Base-by-base conservation (phyloP, 2,329 filamentous ascomycete species). In the Ascomycota sp. region DNA sequence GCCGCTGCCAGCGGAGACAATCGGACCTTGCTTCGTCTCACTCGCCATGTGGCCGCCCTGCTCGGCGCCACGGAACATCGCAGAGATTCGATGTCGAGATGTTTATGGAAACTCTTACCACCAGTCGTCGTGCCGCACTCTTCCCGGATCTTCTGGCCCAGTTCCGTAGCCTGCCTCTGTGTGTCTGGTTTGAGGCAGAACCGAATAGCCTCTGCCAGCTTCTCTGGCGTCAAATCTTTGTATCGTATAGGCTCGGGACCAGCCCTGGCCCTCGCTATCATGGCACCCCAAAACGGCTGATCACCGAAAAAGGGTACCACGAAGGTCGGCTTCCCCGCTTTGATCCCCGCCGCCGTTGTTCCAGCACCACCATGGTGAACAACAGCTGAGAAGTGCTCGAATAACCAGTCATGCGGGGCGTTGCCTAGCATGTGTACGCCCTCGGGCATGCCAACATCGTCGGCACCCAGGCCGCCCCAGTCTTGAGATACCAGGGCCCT, bases 291-390 rank as follows among this genome's bases (percentile, higher is more conserved):
- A 46, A 84, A 86, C 1, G 75, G 75, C 49, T 86, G 79, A 43
- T 86, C 79, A 2, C 79, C 79, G 46, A 84, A 92, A 56, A 92
- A 92, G 0, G 82, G 82, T 0, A 92, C 72, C 3, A 92, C 66
- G 2, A 89, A 68, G 0, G 82, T 92, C 2, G 82, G 82, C 35
- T 73, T 73, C 21, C 81, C 82, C 1, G 73, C 68, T 12, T 76
- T 68, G 39, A 92, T 79, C n/a, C 82, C 82, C 1, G 81, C 79
- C 1, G 82, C 81, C 2, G 81, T 91, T 3, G 82, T 92, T 12
- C 82, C 82, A 7, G 82, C 82, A 37, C 83, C 82, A 16, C 82
- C 83, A 40, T 92, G 82, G 47, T 92, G 83, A 6, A 89, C 76
- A 1, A 92, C 82, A 30, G 72, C 75, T 1, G 78, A 76, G 1